phyloP scores from a whole-genome alignment of 306 rosid species.

The Cyamopsis tetragonoloba region DNA sequence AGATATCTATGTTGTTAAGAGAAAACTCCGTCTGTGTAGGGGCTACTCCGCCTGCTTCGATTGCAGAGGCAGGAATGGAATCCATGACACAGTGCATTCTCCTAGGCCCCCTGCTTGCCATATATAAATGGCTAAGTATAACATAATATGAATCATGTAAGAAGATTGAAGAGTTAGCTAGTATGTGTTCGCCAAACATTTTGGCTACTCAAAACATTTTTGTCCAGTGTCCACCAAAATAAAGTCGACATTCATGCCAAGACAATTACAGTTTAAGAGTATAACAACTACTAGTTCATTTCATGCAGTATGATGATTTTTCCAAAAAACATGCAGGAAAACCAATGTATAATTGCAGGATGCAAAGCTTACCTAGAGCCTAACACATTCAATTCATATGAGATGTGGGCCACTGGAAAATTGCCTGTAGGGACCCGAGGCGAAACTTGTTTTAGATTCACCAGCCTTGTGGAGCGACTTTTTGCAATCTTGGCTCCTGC shows the following conservation, averaged over 20 bases:
- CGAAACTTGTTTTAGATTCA: constrained; percentile 80
- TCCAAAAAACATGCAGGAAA: too few relatives aligned
- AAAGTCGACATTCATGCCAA: neutral
- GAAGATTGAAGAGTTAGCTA: neutral
- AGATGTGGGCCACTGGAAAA: constrained; percentile 83
- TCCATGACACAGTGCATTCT: constrained; percentile 93
- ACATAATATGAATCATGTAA: neutral
- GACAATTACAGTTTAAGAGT: neutral
- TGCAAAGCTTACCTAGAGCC: constrained; percentile 78
- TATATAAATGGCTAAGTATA: constrained; percentile 18
- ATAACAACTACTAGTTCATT: neutral
- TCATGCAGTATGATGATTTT: too few relatives aligned
- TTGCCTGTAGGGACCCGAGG: constrained; percentile 85
- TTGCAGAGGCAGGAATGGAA: constrained; percentile 69
- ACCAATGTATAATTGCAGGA: neutral
- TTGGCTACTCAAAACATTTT: neutral
- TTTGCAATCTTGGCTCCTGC: constrained; percentile 64
- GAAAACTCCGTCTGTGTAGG: constrained; percentile 79
- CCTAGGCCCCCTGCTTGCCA: constrained; percentile 84
- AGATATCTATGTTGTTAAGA: constrained; percentile 41
- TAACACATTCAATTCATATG: constrained; percentile 84
- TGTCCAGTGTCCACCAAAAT: constrained; percentile 9
- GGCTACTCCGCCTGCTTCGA: constrained; percentile 79
- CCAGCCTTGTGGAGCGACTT: constrained; percentile 78
- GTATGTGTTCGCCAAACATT: neutral